Evolutionary conservation across 495 filamentous ascomycete species (phyloP).

Genomic region (Trichoderma virens): DNA sequence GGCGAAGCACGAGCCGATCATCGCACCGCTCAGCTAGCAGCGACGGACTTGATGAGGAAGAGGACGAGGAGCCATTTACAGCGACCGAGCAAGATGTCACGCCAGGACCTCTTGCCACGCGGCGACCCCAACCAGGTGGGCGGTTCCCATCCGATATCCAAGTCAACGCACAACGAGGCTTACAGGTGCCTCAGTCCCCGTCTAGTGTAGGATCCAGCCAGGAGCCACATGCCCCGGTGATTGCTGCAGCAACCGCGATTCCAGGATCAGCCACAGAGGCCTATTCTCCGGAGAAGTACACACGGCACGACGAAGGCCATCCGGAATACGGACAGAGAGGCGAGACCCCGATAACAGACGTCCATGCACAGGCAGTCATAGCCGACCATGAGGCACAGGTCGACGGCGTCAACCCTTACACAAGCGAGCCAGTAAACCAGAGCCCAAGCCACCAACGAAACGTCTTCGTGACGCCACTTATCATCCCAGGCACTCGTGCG

Average conservation of each 20-base stretch:
- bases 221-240: constrained; percentile 38
- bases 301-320: neutral
- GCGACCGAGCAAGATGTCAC: constrained; percentile 43
- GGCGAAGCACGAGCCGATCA: constrained; percentile 57
- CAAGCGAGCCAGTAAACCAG: constrained; percentile 18
- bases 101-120: constrained; percentile 31
- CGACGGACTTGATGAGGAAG: constrained; percentile 68
- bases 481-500: neutral
- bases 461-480: neutral
- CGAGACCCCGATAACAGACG: constrained; percentile 25
- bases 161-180: constrained; percentile 60
- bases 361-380: constrained; percentile 28
- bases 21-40: constrained; percentile 59
- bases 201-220: constrained; percentile 66
- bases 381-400: constrained; percentile 31
- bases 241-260: constrained; percentile 46
- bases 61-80: constrained; percentile 82
- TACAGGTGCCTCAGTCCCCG: constrained; percentile 66
- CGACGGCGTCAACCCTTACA: constrained; percentile 41
- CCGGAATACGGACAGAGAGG: constrained; percentile 25
- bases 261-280: constrained; percentile 32
- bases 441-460: neutral
- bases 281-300: constrained; percentile 25
- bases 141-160: constrained; percentile 83
- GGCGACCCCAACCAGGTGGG: constrained; percentile 74